Evolutionary conservation across 257 asterid genomes (phyloP), one percentile per base, ranked within the genome.

Genomic region (Fraxinus pennsylvanica): DNA sequence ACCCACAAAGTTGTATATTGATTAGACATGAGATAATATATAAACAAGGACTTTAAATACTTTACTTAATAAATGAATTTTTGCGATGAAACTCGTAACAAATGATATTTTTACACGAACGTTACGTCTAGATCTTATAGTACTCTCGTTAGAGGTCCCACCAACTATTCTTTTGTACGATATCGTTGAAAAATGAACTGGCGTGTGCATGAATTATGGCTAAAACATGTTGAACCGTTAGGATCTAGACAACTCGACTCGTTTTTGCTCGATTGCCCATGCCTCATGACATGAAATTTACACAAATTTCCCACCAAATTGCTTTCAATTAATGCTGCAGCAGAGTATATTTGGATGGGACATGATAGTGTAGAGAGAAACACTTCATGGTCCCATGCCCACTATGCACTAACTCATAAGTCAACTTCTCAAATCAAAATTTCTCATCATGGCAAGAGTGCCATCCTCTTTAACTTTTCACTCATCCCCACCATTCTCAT

Each of bases 401-500:
- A 43, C 30, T 39, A 8, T 39, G 45, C 63, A 74, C 74, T 77
- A 1, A 59, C 35, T 63, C 4, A 27, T 25, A 63, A 63, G 69
- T 74, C 72, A 74, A 4, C 75, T 68, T 79, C 73, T 47, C 69
- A 68, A 21, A 77, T 68, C 80, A 54, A 17, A 68, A 47, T 35
- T 38, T 65, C 22, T 38, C 61, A 41, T 39, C 75, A 74, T 68
- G 19, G 17, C 30, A 5, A 50, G 66, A 63, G 72, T 27, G 71
- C 76, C 8, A 22, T 68, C 35, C 47, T 69, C 17, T 7, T 61
- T 22, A 63, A 27, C 61, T 27, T 43, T 84, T 84, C 75, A 82
- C 68, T 41, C 87, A 85, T 81, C 89, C 89, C 89, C 85, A 84
- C 86, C 88, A 86, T 83, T 76, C 77, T 81, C 82, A 75, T 30